phyloP scores from a whole-genome alignment of 1,284 basidiomycete species.

The Ustilago loliicola region DNA sequence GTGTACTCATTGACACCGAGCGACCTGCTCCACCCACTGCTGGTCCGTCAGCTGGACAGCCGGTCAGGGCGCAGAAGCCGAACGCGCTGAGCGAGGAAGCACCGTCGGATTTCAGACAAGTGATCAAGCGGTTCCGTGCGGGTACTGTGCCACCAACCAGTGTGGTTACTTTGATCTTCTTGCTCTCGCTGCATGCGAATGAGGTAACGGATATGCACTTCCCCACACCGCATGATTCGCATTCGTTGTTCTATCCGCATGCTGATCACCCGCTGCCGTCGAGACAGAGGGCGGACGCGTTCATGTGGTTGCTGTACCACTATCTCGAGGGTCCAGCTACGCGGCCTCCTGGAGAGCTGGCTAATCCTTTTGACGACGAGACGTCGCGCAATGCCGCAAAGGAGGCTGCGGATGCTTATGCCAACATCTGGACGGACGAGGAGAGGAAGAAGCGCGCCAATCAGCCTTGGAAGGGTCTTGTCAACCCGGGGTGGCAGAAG shows the following conservation, averaged over 20 bases:
- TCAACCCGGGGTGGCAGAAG: conserved; percentile 56
- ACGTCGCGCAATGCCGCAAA: conserved; percentile 28
- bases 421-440: conserved; percentile 37
- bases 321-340: conserved; percentile 66
- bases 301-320: conserved; percentile 68
- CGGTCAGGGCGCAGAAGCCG: conserved; percentile 37
- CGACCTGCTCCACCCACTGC: conserved; percentile 64
- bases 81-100: conserved; percentile 62
- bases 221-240: conserved; percentile 59
- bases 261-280: conserved; percentile 57
- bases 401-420: conserved; percentile 52
- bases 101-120: conserved; percentile 59
- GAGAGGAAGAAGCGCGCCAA: conserved; percentile 46
- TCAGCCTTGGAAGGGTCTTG: conserved; percentile 57
- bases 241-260: conserved; percentile 68
- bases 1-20: conserved; percentile 81
- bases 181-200: conserved; percentile 57
- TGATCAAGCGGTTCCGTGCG: conserved; percentile 56
- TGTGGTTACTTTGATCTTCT: conserved; percentile 66
- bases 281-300: conserved; percentile 58
- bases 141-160: conserved; percentile 59
- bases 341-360: conserved; percentile 49
- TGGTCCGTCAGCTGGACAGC: conserved; percentile 53
- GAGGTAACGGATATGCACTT: conserved; percentile 65
- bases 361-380: conserved; percentile 67